Base-by-base conservation (phyloP, 2,329 filamentous ascomycete species). In the Plenodomus lindquistii region DNA sequence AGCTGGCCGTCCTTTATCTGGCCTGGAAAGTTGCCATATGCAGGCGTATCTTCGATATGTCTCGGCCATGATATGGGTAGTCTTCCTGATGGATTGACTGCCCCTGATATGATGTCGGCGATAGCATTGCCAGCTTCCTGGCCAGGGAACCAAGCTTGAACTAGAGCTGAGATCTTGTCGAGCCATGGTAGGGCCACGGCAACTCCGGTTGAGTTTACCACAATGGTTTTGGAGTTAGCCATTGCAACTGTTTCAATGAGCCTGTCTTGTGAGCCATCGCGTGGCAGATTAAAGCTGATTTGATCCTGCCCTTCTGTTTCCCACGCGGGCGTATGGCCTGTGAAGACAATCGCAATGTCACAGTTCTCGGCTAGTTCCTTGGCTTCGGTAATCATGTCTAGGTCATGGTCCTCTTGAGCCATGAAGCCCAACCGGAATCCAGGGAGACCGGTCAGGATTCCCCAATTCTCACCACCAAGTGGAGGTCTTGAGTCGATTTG, bases 191-290 rank as follows among this genome's bases (percentile, higher is more conserved):
- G 85, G 1, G 81, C 79, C 15, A 88, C 80, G 0, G 89, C 88
- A 0, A 88, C 90, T 29, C 89, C 89, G 0, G 87, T 89, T 61
- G 92, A 89, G 65, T 89, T 84, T 1, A 92, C 85, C 1, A 94
- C 83, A 1, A 84, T 83, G 1, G 87, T 86, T 46, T 85, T 85
- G 3, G 85, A 77, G 67, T 92, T 91, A 0, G 79, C 86, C 0
- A 78, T 78, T 4, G 85, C 77, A 0, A 93, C 83, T 1, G 83
- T 81, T 11, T 78, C 68, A 59, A 93, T 88, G 4, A 89, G 78
- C 31, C 80, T 79, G 63, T 89, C 85, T 59, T 85, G 82, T 1
- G 63, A 65, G 75, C 81, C 37, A 76, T 81, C 29, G 13, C 63
- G 64, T 6, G 84, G 83, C 4, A 86, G 73, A 52, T 84, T 83